These are phyloP conservation scores for Cytospora schulzeri DNA, from an alignment of 2,329 filamentous ascomycete species.

Conservation along the genomic window DNA sequence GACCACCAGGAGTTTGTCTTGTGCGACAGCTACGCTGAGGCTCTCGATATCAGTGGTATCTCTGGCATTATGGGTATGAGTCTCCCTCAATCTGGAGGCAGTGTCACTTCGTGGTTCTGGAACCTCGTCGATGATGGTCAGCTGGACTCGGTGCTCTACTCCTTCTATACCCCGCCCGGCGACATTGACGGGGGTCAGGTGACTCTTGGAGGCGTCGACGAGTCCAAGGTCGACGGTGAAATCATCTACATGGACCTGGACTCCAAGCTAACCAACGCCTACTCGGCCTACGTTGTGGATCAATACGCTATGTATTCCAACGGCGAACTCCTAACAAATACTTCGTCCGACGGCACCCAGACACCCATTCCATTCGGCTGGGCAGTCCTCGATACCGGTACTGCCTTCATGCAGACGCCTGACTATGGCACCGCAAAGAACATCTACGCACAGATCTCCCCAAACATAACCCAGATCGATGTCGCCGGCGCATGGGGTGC, in stretches of 20 bases:
- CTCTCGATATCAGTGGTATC: slow-evolving; percentile 33
- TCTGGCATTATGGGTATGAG: slow-evolving; percentile 39
- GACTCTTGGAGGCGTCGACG: slow-evolving; percentile 39
- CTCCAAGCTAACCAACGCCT: slow-evolving; percentile 24
- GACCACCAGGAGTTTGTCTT: slow-evolving; percentile 36
- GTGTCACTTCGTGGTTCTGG: slow-evolving; percentile 34
- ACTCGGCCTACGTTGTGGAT: slow-evolving; percentile 34
- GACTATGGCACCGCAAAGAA: slow-evolving; percentile 34
- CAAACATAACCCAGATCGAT: slow-evolving; percentile 36
- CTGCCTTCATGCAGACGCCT: slow-evolving; percentile 37
- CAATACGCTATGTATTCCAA: slow-evolving; percentile 34
- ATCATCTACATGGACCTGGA: slow-evolving; percentile 34
- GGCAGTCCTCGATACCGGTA: slow-evolving; percentile 38
- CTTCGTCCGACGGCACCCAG: slow-evolving; percentile 25
- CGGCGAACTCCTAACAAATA: slow-evolving; percentile 27
- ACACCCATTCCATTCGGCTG: slow-evolving; percentile 23
- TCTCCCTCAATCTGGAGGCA: neutral
- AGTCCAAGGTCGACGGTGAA: slow-evolving; percentile 34
- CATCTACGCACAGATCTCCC: slow-evolving; percentile 38
- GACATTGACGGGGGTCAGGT: slow-evolving; percentile 33
- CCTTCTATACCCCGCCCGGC: slow-evolving; percentile 34
- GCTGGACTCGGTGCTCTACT: slow-evolving; percentile 34
- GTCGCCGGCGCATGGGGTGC: slow-evolving; percentile 39
- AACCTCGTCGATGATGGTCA: slow-evolving; percentile 33
- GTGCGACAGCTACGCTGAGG: slow-evolving; percentile 35